Conservation (phyloP, 768 basidiomycete genomes). For the Kwoniella dendrophila region DNA sequence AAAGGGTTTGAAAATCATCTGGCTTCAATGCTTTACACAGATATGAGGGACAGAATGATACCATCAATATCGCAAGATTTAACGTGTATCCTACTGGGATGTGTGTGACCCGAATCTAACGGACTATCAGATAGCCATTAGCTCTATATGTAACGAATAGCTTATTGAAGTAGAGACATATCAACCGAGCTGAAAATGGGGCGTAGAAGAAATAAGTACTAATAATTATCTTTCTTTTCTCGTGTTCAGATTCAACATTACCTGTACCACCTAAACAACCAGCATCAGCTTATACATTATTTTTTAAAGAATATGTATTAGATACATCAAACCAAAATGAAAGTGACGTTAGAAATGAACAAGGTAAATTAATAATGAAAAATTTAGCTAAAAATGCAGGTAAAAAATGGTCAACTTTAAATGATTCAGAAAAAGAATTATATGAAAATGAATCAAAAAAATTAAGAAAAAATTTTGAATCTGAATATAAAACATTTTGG, state of each 20-base stretch:
- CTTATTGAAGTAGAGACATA: too few species aligned
- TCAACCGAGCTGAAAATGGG: background rate
- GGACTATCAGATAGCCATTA: too few species aligned
- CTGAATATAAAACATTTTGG: slow-evolving; percentile 34
- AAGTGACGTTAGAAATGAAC: slow-evolving; percentile 11
- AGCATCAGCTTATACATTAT: slow-evolving; percentile 33
- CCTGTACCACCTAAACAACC: slow-evolving; percentile 33
- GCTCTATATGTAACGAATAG: too few species aligned
- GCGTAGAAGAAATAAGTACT: background rate
- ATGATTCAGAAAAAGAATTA: slow-evolving; percentile 15
- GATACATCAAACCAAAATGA: slow-evolving; percentile 4
- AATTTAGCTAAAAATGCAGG: slow-evolving; percentile 20
- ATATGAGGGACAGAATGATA: too few species aligned
- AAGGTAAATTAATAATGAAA: slow-evolving; percentile 30
- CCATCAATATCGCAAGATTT: too few species aligned
- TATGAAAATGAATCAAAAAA: slow-evolving; percentile 24
- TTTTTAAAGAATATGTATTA: slow-evolving; percentile 38
- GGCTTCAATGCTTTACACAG: too few species aligned
- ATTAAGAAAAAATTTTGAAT: slow-evolving; percentile 22
- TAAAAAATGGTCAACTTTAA: slow-evolving; percentile 28
- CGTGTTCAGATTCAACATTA: slow-evolving; percentile 28
- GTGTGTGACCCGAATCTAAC: too few species aligned
- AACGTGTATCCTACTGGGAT: too few species aligned
- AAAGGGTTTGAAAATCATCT: background rate
- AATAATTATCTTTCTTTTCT: background rate